These are phyloP conservation scores for Bertia moriformis DNA, from an alignment of 2,329 filamentous ascomycete genomes.

Conservation along the genomic window DNA sequence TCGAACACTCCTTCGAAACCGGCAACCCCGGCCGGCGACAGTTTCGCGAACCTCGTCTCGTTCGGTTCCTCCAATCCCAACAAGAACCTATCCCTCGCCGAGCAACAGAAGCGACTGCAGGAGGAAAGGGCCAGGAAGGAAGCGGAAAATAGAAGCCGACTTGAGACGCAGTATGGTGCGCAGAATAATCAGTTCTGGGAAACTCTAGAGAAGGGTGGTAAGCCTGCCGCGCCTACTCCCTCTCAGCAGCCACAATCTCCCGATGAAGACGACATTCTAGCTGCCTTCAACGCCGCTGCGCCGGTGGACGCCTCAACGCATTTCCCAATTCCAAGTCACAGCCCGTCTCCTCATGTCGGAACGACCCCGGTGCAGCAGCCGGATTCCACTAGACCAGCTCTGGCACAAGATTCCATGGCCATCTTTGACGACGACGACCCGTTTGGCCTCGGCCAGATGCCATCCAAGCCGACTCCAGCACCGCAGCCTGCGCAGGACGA, in stretches of 20 bases:
- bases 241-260: slow-evolving; percentile 12
- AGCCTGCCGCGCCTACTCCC: slow-evolving; percentile 14
- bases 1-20: slow-evolving; percentile 27
- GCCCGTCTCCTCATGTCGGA: slow-evolving; percentile 17
- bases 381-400: slow-evolving; percentile 31
- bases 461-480: slow-evolving; percentile 12
- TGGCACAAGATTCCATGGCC: slow-evolving; percentile 29
- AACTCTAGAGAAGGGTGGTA: slow-evolving; percentile 31
- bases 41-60: slow-evolving; percentile 63
- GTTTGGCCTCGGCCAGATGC: slow-evolving; percentile 63
- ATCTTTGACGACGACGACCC: slow-evolving; percentile 69
- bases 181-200: slow-evolving; percentile 58
- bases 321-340: slow-evolving; percentile 37
- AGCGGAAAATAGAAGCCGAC: slow-evolving; percentile 54
- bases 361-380: slow-evolving; percentile 28
- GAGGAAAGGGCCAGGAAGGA: slow-evolving; percentile 58
- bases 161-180: slow-evolving; percentile 63
- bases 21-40: slow-evolving; percentile 46
- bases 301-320: slow-evolving; percentile 53
- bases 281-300: slow-evolving; percentile 51
- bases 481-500: slow-evolving; percentile 26
- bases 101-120: slow-evolving; percentile 57
- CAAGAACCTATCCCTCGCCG: slow-evolving; percentile 62
- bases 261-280: slow-evolving; percentile 51
- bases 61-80: slow-evolving; percentile 44